Conservation (phyloP, 2,329 filamentous ascomycete genomes). For the Zymoseptoria passerinii region DNA sequence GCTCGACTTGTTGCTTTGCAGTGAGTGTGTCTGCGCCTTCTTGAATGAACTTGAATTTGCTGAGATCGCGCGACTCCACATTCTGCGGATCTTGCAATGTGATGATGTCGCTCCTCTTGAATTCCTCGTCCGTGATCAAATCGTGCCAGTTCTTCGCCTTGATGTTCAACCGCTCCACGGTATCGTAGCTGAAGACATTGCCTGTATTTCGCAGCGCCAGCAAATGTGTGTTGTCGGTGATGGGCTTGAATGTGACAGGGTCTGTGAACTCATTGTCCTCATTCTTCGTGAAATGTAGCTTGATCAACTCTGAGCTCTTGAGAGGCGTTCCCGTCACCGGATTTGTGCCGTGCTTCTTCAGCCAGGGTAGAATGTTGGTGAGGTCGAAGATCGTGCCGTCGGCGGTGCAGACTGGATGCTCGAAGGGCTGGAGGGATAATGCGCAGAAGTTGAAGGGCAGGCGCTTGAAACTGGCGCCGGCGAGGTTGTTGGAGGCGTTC, state of each 20-base stretch:
- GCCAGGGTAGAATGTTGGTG: conserved; percentile 87
- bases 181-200: conserved; percentile 96
- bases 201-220: conserved; percentile 79
- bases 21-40: conserved; percentile 64
- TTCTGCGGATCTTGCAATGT: conserved; percentile 95
- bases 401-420: conserved; percentile 83
- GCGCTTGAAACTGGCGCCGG: conserved; percentile 66
- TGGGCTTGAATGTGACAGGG: conserved; percentile 93
- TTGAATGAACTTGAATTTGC: conserved; percentile 78
- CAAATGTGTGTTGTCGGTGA: conserved; percentile 96
- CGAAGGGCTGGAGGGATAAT: conserved; percentile 88
- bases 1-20: conserved; percentile 61
- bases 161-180: conserved; percentile 88
- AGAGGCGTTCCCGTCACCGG: conserved; percentile 76
- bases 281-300: conserved; percentile 86
- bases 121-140: conserved; percentile 77
- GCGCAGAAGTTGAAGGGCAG: conserved; percentile 98
- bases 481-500: conserved; percentile 39
- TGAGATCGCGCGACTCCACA: conserved; percentile 70
- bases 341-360: conserved; percentile 88
- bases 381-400: conserved; percentile 89
- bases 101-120: conserved; percentile 84
- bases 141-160: conserved; percentile 96
- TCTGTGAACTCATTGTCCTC: conserved; percentile 87
- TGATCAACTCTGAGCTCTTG: conserved; percentile 74